These are phyloP conservation scores for Psilocybe mexicana DNA, from an alignment of 1,284 basidiomycete species.

Conservation along the genomic window DNA sequence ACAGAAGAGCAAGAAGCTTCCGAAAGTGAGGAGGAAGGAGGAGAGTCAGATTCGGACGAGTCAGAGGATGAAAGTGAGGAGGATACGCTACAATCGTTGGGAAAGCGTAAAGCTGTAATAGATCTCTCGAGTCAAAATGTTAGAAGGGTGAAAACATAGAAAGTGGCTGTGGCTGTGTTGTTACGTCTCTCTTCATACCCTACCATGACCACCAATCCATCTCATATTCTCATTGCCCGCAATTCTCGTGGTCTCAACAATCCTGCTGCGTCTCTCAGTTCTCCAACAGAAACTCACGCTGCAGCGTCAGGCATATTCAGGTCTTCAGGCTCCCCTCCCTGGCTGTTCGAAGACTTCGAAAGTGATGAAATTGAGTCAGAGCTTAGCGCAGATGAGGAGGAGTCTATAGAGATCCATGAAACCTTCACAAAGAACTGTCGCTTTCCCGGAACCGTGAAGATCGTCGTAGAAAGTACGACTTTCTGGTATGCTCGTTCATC, in stretches of 20 bases:
- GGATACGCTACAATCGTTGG: slow-evolving; percentile 42
- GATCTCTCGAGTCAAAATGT: slow-evolving; percentile 30
- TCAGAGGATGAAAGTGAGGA: slow-evolving; percentile 35
- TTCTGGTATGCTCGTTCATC: slow-evolving; percentile 63
- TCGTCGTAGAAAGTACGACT: slow-evolving; percentile 79
- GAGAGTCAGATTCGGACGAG: slow-evolving; percentile 25
- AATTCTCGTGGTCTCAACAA: slow-evolving; percentile 73
- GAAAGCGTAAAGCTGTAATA: slow-evolving; percentile 34
- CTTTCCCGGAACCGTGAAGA: slow-evolving; percentile 81
- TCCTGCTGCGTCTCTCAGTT: slow-evolving; percentile 75
- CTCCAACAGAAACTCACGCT: slow-evolving; percentile 82
- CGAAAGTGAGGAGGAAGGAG: slow-evolving; percentile 30
- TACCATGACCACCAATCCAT: slow-evolving; percentile 69
- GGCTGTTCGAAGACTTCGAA: slow-evolving; percentile 71
- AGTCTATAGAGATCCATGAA: slow-evolving; percentile 72
- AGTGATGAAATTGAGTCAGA: slow-evolving; percentile 68
- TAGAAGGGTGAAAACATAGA: slow-evolving; percentile 19
- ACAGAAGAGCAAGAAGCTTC: slow-evolving; percentile 23
- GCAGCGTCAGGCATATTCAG: slow-evolving; percentile 81
- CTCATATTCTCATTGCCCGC: slow-evolving; percentile 82
- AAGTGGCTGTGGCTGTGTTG: slow-evolving; percentile 23
- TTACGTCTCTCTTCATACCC: slow-evolving; percentile 11
- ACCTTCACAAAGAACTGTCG: slow-evolving; percentile 65
- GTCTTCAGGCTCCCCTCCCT: slow-evolving; percentile 74
- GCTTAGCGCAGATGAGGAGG: slow-evolving; percentile 61